These are phyloP conservation scores for Beauveria scarabaeidicola DNA, from an alignment of 2,329 filamentous ascomycete genomes.

Conservation along the genomic window DNA sequence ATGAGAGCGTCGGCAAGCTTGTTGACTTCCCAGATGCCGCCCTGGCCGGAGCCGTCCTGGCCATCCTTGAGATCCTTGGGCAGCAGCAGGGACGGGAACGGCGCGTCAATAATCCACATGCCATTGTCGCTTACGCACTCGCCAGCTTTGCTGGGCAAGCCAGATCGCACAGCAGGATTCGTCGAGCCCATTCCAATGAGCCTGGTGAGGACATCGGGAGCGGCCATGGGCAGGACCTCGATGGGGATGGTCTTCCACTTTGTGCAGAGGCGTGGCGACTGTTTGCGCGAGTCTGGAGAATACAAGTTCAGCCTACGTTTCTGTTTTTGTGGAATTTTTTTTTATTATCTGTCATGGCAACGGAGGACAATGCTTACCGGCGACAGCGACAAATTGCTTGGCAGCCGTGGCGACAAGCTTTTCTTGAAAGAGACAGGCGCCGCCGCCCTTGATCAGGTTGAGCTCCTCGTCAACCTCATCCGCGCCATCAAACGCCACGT, in stretches of 20 bases:
- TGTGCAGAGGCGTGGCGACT: conserved; percentile 64
- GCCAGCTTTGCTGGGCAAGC: conserved; percentile 68
- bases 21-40: conserved; percentile 71
- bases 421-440: conserved; percentile 96
- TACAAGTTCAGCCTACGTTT: not conserved
- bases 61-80: conserved; percentile 38
- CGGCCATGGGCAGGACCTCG: conserved; percentile 82
- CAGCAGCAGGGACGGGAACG: conserved; percentile 69
- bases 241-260: conserved; percentile 84
- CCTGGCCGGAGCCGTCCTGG: conserved; percentile 41
- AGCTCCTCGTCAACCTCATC: conserved; percentile 93
- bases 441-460: conserved; percentile 96
- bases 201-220: conserved; percentile 64
- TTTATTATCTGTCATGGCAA: not conserved
- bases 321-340: not conserved
- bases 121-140: conserved; percentile 56
- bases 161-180: conserved; percentile 62
- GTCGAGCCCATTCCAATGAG: conserved; percentile 66
- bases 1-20: conserved; percentile 67
- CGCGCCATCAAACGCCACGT: conserved; percentile 91
- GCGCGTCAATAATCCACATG: conserved; percentile 82
- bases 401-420: conserved; percentile 85
- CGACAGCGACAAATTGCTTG: conserved; percentile 80
- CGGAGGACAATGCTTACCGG: conserved; percentile 43
- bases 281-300: conserved; percentile 73